Conservation (phyloP, 78 protist genomes). For the Dictyostelium intermedium region DNA sequence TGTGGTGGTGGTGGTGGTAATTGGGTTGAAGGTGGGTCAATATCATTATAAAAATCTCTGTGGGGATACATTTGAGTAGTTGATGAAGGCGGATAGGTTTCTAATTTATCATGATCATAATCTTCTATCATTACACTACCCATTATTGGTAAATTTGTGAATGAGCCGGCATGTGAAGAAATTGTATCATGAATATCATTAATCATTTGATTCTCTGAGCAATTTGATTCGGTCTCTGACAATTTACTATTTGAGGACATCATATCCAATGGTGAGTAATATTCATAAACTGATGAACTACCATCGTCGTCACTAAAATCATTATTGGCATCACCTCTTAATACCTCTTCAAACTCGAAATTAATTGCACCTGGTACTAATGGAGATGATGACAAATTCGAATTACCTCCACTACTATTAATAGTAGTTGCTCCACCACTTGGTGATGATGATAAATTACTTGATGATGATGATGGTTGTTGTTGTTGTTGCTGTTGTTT, state of each 20-base stretch:
- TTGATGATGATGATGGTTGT: not conserved
- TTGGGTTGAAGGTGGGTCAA: conserved; percentile 12
- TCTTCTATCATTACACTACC: conserved; percentile 70
- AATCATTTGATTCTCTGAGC: not conserved
- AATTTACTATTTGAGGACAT: conserved; percentile 26
- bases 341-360: conserved; percentile 54
- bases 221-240: conserved; percentile 27
- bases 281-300: conserved; percentile 27
- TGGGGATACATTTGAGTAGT: conserved; percentile 11
- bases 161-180: conserved; percentile 24
- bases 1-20: not conserved
- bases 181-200: conserved; percentile 11
- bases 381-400: not conserved
- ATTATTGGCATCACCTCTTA: not conserved
- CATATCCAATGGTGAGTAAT: conserved; percentile 59
- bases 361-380: not conserved
- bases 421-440: not conserved
- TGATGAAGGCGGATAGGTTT: not conserved
- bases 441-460: not conserved
- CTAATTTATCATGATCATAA: conserved; percentile 64
- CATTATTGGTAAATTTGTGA: conserved; percentile 7
- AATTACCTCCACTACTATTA: not conserved
- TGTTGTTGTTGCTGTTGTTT: not conserved
- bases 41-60: conserved; percentile 26
- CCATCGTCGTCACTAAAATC: conserved; percentile 31